Percentiles rank a stretch among this genome's conserved stretches.
Conservation (phyloP, 257 asterid genomes). For the Paulownia fortunei region DNA sequence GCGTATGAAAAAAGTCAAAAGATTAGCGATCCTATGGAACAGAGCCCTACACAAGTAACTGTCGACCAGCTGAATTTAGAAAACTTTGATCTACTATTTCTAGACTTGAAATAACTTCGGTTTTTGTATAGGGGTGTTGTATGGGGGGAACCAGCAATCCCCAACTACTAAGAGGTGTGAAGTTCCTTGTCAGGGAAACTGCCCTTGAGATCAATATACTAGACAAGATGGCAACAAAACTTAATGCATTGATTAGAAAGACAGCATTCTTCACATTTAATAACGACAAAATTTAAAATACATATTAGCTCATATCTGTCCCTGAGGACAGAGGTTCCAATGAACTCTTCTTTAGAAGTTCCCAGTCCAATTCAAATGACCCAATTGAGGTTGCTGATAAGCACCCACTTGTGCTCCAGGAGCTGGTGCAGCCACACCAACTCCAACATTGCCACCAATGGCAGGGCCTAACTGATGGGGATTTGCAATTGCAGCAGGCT, state of each 20-base stretch:
- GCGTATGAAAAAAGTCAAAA: neutral
- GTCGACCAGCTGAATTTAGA: neutral
- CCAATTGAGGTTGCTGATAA: constrained; percentile 91
- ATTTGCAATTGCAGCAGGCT: constrained; percentile 67
- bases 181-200: constrained; percentile 1
- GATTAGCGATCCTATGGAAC: constrained; percentile 3
- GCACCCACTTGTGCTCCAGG: constrained; percentile 85
- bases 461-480: constrained; percentile 85
- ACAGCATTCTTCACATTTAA: constrained; percentile 48
- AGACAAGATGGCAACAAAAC: constrained; percentile 37
- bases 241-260: constrained; percentile 53
- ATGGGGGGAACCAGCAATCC: neutral
- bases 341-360: constrained; percentile 63
- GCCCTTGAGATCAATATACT: constrained; percentile 15
- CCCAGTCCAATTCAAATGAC: constrained; percentile 89
- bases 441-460: constrained; percentile 77
- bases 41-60: constrained; percentile 2
- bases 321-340: constrained; percentile 41
- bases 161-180: neutral
- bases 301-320: constrained; percentile 49
- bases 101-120: neutral
- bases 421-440: constrained; percentile 79
- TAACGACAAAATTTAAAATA: constrained; percentile 50
- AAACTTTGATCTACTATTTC: neutral
- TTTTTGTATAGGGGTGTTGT: too few species aligned